phyloP scores from a whole-genome alignment of 2,329 filamentous ascomycete genomes.

The Trichoderma gracile region DNA sequence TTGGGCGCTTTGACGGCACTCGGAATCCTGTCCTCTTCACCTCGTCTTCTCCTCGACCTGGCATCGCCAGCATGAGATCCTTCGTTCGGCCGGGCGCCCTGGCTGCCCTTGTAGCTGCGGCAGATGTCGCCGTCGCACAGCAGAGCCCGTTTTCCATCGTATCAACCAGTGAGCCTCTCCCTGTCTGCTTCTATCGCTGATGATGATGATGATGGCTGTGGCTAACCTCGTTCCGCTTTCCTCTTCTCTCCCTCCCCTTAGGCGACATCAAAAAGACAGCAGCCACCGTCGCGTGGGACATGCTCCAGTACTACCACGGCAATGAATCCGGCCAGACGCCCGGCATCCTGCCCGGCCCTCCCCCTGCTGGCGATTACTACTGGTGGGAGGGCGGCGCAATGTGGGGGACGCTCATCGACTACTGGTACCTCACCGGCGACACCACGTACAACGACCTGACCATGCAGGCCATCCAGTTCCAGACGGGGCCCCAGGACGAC shows the following conservation, averaged over 20 bases:
- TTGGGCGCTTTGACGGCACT: not conserved
- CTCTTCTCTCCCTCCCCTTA: constrained; percentile 26
- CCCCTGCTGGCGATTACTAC: constrained; percentile 54
- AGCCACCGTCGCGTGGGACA: constrained; percentile 45
- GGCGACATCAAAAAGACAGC: constrained; percentile 45
- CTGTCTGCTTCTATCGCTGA: constrained; percentile 1
- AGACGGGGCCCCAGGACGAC: constrained; percentile 53
- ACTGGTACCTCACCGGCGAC: constrained; percentile 64
- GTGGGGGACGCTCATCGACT: constrained; percentile 64
- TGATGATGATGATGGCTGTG: not conserved
- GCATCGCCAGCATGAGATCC: constrained; percentile 13
- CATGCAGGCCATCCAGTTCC: constrained; percentile 53
- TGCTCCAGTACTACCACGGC: constrained; percentile 50
- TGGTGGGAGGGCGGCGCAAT: constrained; percentile 68
- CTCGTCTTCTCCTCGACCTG: not conserved
- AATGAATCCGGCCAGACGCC: constrained; percentile 47
- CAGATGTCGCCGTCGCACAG: constrained; percentile 16
- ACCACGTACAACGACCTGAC: constrained; percentile 56
- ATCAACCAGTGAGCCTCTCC: constrained; percentile 4
- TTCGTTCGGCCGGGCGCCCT: constrained; percentile 16
- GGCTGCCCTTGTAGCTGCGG: constrained; percentile 20
- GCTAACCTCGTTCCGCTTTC: constrained; percentile 15
- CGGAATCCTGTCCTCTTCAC: not conserved
- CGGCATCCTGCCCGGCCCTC: constrained; percentile 52
- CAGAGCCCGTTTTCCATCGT: constrained; percentile 15